These are phyloP conservation scores for Hymenoscyphus linearis DNA, from an alignment of 2,329 filamentous ascomycete genomes.

Conservation along the genomic window DNA sequence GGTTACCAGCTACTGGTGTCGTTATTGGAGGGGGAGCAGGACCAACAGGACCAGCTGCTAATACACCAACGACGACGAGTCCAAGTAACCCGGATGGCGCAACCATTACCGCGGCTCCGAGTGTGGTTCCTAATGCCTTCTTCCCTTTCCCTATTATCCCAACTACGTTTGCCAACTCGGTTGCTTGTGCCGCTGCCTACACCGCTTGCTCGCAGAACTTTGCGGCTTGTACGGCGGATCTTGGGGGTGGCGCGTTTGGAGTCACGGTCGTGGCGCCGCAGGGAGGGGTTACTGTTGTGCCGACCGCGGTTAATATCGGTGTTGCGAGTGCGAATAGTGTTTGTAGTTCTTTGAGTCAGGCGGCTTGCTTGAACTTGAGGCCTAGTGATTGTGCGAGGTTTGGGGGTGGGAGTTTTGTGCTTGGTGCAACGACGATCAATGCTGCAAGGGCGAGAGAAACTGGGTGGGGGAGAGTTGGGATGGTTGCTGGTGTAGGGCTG, in stretches of 20 bases:
- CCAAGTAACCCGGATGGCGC: slow-evolving; percentile 16
- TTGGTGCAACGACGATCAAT: slow-evolving; percentile 17
- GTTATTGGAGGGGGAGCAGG: slow-evolving; percentile 10
- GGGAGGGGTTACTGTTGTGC: slow-evolving; percentile 47
- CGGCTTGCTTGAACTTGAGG: slow-evolving; percentile 40
- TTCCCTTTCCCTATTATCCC: slow-evolving; percentile 55
- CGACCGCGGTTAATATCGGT: slow-evolving; percentile 36
- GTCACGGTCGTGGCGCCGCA: slow-evolving; percentile 54
- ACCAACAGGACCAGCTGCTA: slow-evolving; percentile 15
- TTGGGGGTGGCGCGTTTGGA: slow-evolving; percentile 41
- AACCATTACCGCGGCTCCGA: slow-evolving; percentile 31
- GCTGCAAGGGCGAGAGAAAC: slow-evolving; percentile 24
- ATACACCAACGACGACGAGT: slow-evolving; percentile 9
- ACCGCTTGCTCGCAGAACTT: slow-evolving; percentile 50
- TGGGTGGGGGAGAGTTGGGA: slow-evolving; percentile 20
- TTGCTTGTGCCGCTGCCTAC: slow-evolving; percentile 47
- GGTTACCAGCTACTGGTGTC: slow-evolving; percentile 13
- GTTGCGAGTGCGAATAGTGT: slow-evolving; percentile 45
- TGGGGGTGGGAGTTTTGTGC: slow-evolving; percentile 19
- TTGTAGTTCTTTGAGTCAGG: slow-evolving; percentile 49
- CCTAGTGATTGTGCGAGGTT: slow-evolving; percentile 27
- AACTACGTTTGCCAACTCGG: slow-evolving; percentile 46
- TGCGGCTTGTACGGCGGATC: slow-evolving; percentile 45
- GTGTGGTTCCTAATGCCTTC: slow-evolving; percentile 52
- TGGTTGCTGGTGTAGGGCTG: slow-evolving; percentile 24